Evolutionary conservation across 192 early-diverging fungal species (phyloP).

Genomic region (Mortierella hygrophila): DNA sequence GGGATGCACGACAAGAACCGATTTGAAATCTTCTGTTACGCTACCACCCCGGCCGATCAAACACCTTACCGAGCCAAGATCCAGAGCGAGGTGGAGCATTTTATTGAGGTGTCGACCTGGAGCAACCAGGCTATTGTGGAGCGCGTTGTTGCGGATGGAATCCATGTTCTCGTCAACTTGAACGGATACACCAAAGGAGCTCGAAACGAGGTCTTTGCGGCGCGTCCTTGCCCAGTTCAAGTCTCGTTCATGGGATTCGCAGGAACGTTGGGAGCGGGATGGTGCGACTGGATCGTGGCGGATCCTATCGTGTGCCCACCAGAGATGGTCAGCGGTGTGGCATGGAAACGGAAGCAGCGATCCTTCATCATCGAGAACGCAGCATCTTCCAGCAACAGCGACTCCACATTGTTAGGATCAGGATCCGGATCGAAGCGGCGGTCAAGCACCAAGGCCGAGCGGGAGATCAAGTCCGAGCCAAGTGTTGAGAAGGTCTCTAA

Average conservation of each 20-base stretch:
- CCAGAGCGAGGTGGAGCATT: slow-evolving; percentile 77
- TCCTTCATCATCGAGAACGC: slow-evolving; percentile 55
- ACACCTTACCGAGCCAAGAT: slow-evolving; percentile 87
- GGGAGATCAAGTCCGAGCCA: slow-evolving; percentile 36
- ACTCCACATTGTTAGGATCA: background rate
- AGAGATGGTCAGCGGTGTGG: slow-evolving; percentile 71
- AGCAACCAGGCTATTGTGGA: slow-evolving; percentile 82
- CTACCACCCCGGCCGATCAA: slow-evolving; percentile 82
- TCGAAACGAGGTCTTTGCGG: slow-evolving; percentile 94
- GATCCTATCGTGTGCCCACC: slow-evolving; percentile 83
- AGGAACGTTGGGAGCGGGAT: slow-evolving; percentile 88
- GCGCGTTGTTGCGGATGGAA: slow-evolving; percentile 77
- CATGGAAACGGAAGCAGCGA: slow-evolving; percentile 62
- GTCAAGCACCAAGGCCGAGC: slow-evolving; percentile 7
- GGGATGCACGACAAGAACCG: slow-evolving; percentile 85
- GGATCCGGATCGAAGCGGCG: slow-evolving; percentile 31
- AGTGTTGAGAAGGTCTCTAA: slow-evolving; percentile 12
- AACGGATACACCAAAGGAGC: slow-evolving; percentile 99
- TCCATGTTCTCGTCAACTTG: slow-evolving; percentile 92
- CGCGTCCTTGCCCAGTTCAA: slow-evolving; percentile 89
- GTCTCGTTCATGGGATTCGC: slow-evolving; percentile 96
- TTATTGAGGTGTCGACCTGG: slow-evolving; percentile 83
- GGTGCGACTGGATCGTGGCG: slow-evolving; percentile 87
- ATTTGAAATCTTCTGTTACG: slow-evolving; percentile 87
- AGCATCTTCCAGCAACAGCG: background rate